Evolutionary conservation across 2,329 filamentous ascomycete species (phyloP).

Genomic region (Colletotrichum lentis): DNA sequence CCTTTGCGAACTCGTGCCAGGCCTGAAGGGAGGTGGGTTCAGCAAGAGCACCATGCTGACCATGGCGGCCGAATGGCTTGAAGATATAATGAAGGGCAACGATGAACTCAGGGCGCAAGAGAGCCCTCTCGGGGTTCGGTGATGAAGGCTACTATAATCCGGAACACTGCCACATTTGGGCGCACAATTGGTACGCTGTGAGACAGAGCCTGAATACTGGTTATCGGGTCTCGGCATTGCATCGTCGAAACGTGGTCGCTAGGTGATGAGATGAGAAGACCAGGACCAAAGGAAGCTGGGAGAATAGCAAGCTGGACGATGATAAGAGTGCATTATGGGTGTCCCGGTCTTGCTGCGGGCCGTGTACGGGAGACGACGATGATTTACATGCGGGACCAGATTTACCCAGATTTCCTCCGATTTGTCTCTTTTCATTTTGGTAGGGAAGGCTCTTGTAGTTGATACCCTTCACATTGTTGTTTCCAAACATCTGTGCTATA

Average conservation of each 20-base stretch:
- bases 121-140: slow-evolving; percentile 47
- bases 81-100: slow-evolving; percentile 76
- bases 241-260: neutral
- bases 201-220: neutral
- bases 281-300: neutral
- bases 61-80: slow-evolving; percentile 80
- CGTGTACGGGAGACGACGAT: slow-evolving; percentile 20
- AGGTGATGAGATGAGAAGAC: slow-evolving; percentile 3
- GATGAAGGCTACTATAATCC: neutral
- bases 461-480: slow-evolving; percentile 34
- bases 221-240: neutral
- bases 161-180: neutral
- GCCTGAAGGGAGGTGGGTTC: slow-evolving; percentile 75
- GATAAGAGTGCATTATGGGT: slow-evolving; percentile 23
- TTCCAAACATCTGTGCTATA: neutral
- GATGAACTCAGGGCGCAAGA: slow-evolving; percentile 64
- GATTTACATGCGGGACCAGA: slow-evolving; percentile 25
- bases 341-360: slow-evolving; percentile 4
- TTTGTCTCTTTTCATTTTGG: neutral
- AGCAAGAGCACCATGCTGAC: slow-evolving; percentile 84
- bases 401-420: slow-evolving; percentile 20
- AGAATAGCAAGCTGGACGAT: slow-evolving; percentile 19
- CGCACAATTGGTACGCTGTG: neutral
- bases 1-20: slow-evolving; percentile 78
- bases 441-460: slow-evolving; percentile 29